Evolutionary conservation across 805 yeast genomes (phyloP).

Genomic region (Yueomyces sinensis): DNA sequence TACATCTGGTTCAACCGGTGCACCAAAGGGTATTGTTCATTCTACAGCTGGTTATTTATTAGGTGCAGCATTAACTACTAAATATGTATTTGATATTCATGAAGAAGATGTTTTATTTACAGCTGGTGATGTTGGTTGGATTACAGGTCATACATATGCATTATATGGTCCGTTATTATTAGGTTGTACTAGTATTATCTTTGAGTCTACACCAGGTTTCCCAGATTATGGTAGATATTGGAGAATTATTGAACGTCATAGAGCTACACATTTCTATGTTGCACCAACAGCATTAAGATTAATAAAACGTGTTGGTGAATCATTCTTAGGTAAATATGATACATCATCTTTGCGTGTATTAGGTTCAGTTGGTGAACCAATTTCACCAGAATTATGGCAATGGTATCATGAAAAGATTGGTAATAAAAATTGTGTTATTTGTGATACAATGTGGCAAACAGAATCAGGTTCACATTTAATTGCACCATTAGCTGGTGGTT

Average conservation of each 20-base stretch:
- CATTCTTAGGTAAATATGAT: slow-evolving; percentile 46
- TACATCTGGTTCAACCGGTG: slow-evolving; percentile 81
- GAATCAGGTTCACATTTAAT: slow-evolving; percentile 75
- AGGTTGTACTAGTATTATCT: slow-evolving; percentile 70
- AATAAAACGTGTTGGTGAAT: slow-evolving; percentile 61
- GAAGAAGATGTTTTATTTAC: slow-evolving; percentile 65
- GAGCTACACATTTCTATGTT: slow-evolving; percentile 67
- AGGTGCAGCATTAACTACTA: slow-evolving; percentile 61
- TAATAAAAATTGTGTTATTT: slow-evolving; percentile 52
- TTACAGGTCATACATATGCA: slow-evolving; percentile 77
- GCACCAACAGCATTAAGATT: slow-evolving; percentile 78
- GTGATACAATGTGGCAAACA: slow-evolving; percentile 86
- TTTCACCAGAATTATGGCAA: slow-evolving; percentile 77
- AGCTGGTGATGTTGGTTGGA: slow-evolving; percentile 89
- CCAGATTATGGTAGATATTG: slow-evolving; percentile 72
- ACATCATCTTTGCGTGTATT: slow-evolving; percentile 52
- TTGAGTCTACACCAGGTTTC: slow-evolving; percentile 81
- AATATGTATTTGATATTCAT: slow-evolving; percentile 66
- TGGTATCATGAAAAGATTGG: slow-evolving; percentile 72
- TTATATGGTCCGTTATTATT: slow-evolving; percentile 66
- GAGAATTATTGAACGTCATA: slow-evolving; percentile 60
- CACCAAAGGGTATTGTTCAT: slow-evolving; percentile 80
- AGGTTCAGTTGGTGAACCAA: slow-evolving; percentile 82
- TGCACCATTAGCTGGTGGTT: slow-evolving; percentile 63
- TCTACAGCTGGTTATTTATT: slow-evolving; percentile 68